Conservation (phyloP, 805 yeast genomes). For the Candida silvicultrix region DNA sequence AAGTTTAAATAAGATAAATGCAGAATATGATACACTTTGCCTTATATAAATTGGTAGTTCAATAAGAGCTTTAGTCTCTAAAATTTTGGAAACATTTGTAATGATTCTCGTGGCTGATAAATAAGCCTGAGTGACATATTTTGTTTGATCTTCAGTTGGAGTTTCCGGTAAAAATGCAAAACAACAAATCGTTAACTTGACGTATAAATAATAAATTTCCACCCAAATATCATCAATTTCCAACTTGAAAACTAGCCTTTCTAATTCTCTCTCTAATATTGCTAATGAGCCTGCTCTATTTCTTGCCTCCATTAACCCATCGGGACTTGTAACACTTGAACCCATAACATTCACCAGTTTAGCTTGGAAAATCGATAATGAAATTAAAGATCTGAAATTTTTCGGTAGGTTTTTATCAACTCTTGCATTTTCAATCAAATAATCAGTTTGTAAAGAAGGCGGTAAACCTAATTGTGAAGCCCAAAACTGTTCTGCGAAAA, state of each 20-base stretch:
- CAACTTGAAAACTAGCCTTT: conserved; percentile 58
- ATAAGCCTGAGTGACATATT: conserved; percentile 77
- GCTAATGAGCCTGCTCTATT: conserved; percentile 76
- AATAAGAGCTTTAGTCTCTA: conserved; percentile 62
- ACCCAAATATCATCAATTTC: conserved; percentile 62
- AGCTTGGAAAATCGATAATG: conserved; percentile 76
- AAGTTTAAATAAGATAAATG: conserved; percentile 70
- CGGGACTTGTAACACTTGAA: conserved; percentile 74
- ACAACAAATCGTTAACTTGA: conserved; percentile 75
- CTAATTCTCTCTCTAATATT: conserved; percentile 74
- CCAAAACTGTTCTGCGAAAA: conserved; percentile 87
- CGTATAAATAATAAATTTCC: conserved; percentile 73
- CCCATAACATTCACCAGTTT: conserved; percentile 85
- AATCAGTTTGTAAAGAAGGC: conserved; percentile 79
- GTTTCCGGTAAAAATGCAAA: conserved; percentile 91
- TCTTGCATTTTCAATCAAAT: conserved; percentile 71
- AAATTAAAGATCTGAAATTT: conserved; percentile 63
- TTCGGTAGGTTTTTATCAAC: conserved; percentile 58
- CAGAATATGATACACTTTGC: conserved; percentile 79
- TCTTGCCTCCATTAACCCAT: conserved; percentile 80
- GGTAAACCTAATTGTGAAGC: conserved; percentile 84
- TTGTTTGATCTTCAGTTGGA: conserved; percentile 79
- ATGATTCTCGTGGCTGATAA: conserved; percentile 74
- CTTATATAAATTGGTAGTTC: conserved; percentile 85
- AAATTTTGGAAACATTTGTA: conserved; percentile 66